Base-by-base conservation (phyloP, 768 basidiomycete genomes). In the Auriscalpium microsporum region DNA sequence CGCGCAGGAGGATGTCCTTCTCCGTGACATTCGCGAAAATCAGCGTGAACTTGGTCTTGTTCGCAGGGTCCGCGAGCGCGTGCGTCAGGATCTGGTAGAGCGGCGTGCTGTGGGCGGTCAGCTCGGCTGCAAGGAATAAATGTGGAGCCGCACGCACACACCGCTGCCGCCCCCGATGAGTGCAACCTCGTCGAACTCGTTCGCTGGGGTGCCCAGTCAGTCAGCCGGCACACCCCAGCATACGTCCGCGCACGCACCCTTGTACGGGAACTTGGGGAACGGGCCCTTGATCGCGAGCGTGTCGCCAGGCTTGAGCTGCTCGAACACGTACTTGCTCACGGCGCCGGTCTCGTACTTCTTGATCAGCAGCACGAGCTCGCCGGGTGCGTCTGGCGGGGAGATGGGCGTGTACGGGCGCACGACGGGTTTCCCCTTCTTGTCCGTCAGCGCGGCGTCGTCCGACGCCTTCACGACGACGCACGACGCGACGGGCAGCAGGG, bases 11-110 rank as follows among this genome's bases (percentile, higher is more conserved):
- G 59, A 99, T 96, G 67, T 99, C 96, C 52, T 80, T 76, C 67
- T 93, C 90, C 13, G 91, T 81, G 40, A 93, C 79, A 69, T 98
- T 98, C 40, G 90, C 85, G 71, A 89, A 98, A 63, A 99, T 73
- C 54, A 98, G 77, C 48, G 86, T 95, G 76, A 91, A 96, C 64
- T 93, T 93, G 58, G 96, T 97, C 75, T 85, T 91, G 81, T 98
- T 96, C 44, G 71, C 62, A 35, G 80, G 77, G 64, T 90, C 84
- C 1, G 82, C 62, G 56, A 86, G 80, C 9, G 90, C 86, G 67
- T 93, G 82, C 45, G 75, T 75, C 46, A 94, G 66, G 63, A 96
- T 72, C 70, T 92, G 90, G 73, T 88, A 92, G 47, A 93, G 78
- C 2, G 90, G 90, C 9, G 90, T 87, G 58, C 87, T 91, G 63